Percentiles rank a stretch among this genome's conserved stretches.
phyloP scores from a whole-genome alignment of 176 grass and related monocot species.

The Oryza glaberrima region DNA sequence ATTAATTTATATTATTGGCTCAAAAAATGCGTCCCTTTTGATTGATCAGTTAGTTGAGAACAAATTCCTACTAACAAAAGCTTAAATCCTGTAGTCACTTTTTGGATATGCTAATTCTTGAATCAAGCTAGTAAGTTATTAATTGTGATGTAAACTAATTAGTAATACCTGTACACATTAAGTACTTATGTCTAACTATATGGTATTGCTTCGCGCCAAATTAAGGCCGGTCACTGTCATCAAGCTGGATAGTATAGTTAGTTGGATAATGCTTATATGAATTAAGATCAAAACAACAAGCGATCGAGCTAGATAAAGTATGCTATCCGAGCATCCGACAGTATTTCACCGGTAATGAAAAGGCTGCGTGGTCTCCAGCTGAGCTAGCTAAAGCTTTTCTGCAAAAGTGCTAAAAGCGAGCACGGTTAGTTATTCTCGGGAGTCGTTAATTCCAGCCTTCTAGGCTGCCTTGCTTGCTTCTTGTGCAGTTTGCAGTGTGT shows the following conservation, averaged over 20 bases:
- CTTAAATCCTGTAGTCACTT: background rate
- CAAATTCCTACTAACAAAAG: background rate
- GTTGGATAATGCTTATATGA: background rate
- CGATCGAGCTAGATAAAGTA: background rate
- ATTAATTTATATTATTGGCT: background rate
- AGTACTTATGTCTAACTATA: background rate
- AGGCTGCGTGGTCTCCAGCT: conserved; percentile 40
- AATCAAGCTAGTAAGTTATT: background rate
- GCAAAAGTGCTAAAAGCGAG: conserved; percentile 51
- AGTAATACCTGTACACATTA: background rate
- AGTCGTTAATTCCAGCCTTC: conserved; percentile 33
- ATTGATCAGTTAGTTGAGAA: background rate
- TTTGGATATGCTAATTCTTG: background rate
- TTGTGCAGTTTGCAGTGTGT: conserved; percentile 1
- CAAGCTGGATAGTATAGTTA: background rate
- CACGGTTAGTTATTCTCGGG: conserved; percentile 64
- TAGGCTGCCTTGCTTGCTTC: conserved; percentile 37
- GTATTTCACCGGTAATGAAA: conserved; percentile 52
- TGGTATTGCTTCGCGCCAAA: background rate
- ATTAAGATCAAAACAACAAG: background rate
- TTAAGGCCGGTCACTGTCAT: background rate
- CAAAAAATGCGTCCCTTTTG: background rate
- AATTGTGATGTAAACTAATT: background rate
- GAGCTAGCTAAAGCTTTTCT: conserved; percentile 35
- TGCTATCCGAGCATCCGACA: conserved; percentile 42